phyloP scores from a whole-genome alignment of 495 filamentous ascomycete genomes.

The Amphirosellinia nigrospora region DNA sequence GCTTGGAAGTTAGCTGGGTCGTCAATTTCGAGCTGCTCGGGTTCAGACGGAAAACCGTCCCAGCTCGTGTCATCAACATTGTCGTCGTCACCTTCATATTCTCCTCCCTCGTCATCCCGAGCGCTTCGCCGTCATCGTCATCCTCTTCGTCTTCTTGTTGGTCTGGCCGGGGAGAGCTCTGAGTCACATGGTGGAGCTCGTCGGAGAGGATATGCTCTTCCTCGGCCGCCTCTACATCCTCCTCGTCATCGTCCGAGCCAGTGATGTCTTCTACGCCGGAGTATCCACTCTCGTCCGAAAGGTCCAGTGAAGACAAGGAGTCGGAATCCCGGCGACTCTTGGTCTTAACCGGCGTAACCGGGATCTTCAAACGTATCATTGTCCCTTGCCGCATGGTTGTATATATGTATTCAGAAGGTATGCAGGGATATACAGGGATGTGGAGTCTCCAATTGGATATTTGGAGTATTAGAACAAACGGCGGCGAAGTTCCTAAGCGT shows the following conservation, averaged over 20 bases:
- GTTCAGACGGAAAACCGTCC: conserved; percentile 61
- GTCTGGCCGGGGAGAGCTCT: conserved; percentile 50
- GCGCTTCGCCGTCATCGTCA: conserved; percentile 46
- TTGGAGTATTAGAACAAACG: conserved; percentile 41
- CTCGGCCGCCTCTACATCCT: conserved; percentile 73
- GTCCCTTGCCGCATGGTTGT: conserved; percentile 53
- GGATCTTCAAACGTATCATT: conserved; percentile 56
- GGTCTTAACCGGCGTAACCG: conserved; percentile 48
- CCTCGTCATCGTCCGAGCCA: conserved; percentile 77
- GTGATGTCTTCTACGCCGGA: conserved; percentile 78
- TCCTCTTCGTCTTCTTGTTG: conserved; percentile 41
- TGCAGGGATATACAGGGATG: conserved; percentile 31
- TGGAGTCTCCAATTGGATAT: conserved; percentile 26
- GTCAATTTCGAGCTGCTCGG: conserved; percentile 51
- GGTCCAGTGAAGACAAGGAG: conserved; percentile 53
- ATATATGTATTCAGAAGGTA: conserved; percentile 26
- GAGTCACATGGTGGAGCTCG: conserved; percentile 40
- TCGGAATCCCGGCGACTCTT: conserved; percentile 48
- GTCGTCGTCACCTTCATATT: conserved; percentile 45
- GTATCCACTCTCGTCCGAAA: conserved; percentile 72
- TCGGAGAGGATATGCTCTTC: conserved; percentile 69
- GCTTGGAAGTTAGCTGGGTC: conserved; percentile 52
- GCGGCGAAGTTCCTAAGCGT: conserved; percentile 42
- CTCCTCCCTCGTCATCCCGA: conserved; percentile 48
- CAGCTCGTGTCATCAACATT: conserved; percentile 58